Percentiles rank a stretch among this genome's conserved stretches.
Conservation (phyloP, 2,329 filamentous ascomycete species). For the Conoideocrella luteorostrata region DNA sequence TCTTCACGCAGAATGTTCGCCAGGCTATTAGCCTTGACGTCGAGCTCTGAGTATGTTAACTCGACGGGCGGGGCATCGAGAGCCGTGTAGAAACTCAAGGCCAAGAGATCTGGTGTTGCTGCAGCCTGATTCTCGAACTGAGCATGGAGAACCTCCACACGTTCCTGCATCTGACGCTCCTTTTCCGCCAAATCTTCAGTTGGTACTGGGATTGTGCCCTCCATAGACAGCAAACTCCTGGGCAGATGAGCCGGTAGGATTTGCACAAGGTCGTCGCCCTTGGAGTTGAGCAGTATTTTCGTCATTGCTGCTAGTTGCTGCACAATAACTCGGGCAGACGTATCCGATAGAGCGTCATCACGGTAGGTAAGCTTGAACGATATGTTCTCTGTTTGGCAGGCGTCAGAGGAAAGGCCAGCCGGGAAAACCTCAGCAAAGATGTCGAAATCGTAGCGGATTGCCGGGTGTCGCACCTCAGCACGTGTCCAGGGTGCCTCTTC, state of each 20-base stretch:
- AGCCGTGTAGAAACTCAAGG: slow-evolving; percentile 13
- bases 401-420: not conserved
- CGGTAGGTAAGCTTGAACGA: slow-evolving; percentile 9
- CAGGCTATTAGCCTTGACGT: slow-evolving; percentile 25
- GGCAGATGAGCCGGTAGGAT: slow-evolving; percentile 10
- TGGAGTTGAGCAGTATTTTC: slow-evolving; percentile 9
- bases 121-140: slow-evolving; percentile 18
- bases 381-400: not conserved
- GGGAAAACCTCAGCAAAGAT: slow-evolving; percentile 4
- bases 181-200: too few species aligned
- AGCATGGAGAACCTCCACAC: slow-evolving; percentile 13
- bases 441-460: slow-evolving; percentile 1
- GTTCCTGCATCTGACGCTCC: slow-evolving; percentile 11
- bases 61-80: slow-evolving; percentile 16
- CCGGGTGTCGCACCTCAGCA: not conserved
- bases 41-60: slow-evolving; percentile 29
- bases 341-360: slow-evolving; percentile 11
- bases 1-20: slow-evolving; percentile 21
- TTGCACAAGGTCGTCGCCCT: slow-evolving; percentile 9
- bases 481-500: not conserved
- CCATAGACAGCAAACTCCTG: slow-evolving; percentile 11
- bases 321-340: slow-evolving; percentile 12
- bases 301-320: slow-evolving; percentile 15
- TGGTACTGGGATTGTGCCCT: slow-evolving; percentile 16
- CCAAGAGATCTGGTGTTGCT: slow-evolving; percentile 12